Conservation (phyloP, 257 asterid genomes). For the Solanum piurae region DNA sequence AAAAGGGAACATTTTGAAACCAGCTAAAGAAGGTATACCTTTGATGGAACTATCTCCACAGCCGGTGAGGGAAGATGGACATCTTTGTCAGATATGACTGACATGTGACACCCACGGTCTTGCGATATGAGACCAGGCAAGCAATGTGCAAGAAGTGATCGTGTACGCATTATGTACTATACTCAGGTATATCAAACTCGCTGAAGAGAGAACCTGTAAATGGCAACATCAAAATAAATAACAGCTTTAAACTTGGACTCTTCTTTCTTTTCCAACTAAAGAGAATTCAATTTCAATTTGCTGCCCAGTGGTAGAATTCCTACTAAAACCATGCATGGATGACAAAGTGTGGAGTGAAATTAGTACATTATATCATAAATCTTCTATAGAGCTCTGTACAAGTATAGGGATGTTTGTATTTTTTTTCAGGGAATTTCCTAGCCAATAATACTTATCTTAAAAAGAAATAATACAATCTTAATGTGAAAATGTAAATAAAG, state of each 20-base stretch:
- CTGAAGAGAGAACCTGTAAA: not conserved
- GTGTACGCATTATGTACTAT: constrained; percentile 15
- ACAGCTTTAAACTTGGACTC: not conserved
- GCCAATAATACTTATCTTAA: not conserved
- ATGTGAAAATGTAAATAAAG: not conserved
- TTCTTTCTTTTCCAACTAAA: not conserved
- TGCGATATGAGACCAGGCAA: constrained; percentile 23
- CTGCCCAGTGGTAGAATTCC: not conserved
- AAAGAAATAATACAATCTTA: not conserved
- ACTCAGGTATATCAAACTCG: not conserved
- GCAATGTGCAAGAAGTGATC: constrained; percentile 26
- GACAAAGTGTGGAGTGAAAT: not conserved
- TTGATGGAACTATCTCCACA: constrained; percentile 30
- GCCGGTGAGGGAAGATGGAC: constrained; percentile 25
- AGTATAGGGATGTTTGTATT: not conserved
- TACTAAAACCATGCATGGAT: not conserved
- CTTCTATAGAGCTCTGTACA: not conserved
- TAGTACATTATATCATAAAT: not conserved
- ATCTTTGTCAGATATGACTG: constrained; percentile 15
- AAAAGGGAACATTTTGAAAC: not conserved
- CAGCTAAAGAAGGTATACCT: not conserved
- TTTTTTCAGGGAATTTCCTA: not conserved
- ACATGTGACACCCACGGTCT: constrained; percentile 16
- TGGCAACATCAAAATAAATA: not conserved
- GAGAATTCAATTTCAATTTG: not conserved